Conservation (phyloP, 1,284 basidiomycete species). For the Hypsizygus ulmarius region DNA sequence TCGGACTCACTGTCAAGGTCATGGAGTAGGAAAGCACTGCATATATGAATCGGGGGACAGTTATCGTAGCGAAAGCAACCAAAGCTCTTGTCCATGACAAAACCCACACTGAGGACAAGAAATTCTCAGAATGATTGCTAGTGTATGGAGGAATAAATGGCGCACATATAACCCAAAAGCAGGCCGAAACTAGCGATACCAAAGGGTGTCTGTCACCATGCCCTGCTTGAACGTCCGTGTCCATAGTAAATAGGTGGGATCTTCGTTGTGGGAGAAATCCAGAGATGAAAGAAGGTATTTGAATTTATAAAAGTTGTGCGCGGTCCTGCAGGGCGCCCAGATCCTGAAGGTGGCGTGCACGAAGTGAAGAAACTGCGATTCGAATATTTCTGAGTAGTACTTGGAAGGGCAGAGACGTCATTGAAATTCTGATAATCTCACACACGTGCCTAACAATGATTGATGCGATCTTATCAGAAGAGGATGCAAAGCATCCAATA, state of each 20-base stretch:
- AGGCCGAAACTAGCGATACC: conserved; percentile 75
- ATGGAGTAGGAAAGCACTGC: conserved; percentile 83
- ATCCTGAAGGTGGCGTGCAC: not conserved
- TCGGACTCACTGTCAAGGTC: conserved; percentile 70
- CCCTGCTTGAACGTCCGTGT: conserved; percentile 30
- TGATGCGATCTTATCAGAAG: not conserved
- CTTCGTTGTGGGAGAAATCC: not conserved
- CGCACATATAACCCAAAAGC: conserved; percentile 79
- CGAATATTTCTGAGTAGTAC: no score
- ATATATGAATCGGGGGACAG: conserved; percentile 74
- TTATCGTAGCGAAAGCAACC: conserved; percentile 77
- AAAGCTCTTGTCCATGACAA: conserved; percentile 72
- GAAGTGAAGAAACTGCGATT: not conserved
- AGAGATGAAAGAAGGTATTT: conserved; percentile 14
- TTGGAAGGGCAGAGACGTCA: conserved; percentile 1
- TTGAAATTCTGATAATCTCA: not conserved
- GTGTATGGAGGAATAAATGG: conserved; percentile 17
- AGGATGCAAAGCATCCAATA: not conserved
- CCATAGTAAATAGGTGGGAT: conserved; percentile 27
- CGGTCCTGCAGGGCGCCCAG: not conserved
- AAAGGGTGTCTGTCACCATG: conserved; percentile 51
- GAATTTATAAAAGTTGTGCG: not conserved
- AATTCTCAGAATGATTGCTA: conserved; percentile 1
- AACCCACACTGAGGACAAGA: conserved; percentile 58
- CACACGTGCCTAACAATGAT: not conserved